Percentiles rank a stretch among this genome's conserved stretches.
Evolutionary conservation across 106 monocot genomes (phyloP).

Genomic region (Xerophyta viscosa): DNA sequence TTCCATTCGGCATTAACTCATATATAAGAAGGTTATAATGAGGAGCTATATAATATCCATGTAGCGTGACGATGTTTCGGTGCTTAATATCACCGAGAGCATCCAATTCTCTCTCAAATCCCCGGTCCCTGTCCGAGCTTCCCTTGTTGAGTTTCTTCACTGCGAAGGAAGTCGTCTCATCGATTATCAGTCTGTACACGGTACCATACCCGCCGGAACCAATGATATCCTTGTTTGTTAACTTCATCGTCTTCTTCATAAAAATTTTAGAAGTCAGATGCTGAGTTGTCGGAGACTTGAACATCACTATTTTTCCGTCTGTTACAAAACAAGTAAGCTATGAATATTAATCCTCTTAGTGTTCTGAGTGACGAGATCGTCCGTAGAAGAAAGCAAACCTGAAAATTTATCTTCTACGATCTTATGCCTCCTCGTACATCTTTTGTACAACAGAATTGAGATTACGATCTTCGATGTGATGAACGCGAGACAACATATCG

Average conservation of each 20-base stretch:
- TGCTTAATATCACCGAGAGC: constrained; percentile 88
- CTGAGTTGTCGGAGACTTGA: constrained; percentile 41
- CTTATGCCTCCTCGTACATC: constrained; percentile 42
- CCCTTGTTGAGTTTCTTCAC: constrained; percentile 85
- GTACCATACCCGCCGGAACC: constrained; percentile 84
- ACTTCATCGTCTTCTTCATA: constrained; percentile 57
- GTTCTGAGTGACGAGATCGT: not conserved
- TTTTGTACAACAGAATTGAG: constrained; percentile 60
- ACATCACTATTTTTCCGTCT: constrained; percentile 79
- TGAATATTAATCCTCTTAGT: not conserved
- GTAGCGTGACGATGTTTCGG: constrained; percentile 66
- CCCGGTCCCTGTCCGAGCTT: constrained; percentile 38
- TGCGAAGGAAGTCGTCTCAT: constrained; percentile 50
- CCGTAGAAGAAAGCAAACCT: constrained; percentile 18
- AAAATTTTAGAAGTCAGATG: constrained; percentile 43
- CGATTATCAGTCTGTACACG: constrained; percentile 50
- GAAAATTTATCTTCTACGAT: constrained; percentile 50
- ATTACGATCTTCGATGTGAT: constrained; percentile 70
- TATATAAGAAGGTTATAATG: constrained; percentile 80
- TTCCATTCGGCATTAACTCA: constrained; percentile 84
- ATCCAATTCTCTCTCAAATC: constrained; percentile 77
- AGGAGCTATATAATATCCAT: constrained; percentile 67
- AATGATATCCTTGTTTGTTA: constrained; percentile 85
- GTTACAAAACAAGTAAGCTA: constrained; percentile 5
- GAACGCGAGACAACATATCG: constrained; percentile 60